A percentile compares a stretch with the other conserved stretches of the same genome.
These are phyloP conservation scores for Saksenaea vasiformis DNA, from an alignment of 371 early-diverging fungal genomes.

Conservation along the genomic window DNA sequence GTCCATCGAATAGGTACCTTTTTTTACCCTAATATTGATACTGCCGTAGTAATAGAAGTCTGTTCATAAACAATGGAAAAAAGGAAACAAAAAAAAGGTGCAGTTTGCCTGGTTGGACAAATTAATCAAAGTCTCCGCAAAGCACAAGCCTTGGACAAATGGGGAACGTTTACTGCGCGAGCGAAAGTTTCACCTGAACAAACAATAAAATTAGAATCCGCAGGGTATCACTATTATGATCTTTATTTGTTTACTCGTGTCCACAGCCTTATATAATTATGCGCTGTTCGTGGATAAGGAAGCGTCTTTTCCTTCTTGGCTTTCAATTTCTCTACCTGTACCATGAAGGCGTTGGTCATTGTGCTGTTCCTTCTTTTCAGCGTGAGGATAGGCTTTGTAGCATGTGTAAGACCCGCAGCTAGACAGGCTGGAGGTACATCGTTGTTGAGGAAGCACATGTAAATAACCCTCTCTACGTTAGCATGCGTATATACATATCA, in stretches of 20 bases:
- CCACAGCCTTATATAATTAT: background rate
- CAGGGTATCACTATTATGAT: background rate
- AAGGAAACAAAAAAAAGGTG: too few relatives aligned
- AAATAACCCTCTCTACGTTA: background rate
- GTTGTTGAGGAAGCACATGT: background rate
- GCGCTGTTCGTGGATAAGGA: background rate
- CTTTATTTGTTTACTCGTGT: background rate
- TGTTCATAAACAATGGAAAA: too few relatives aligned
- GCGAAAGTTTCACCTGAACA: conserved; percentile 4
- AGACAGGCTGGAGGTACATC: background rate
- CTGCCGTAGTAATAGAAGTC: too few relatives aligned
- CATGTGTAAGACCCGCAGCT: background rate
- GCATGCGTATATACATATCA: background rate
- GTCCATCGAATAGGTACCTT: too few relatives aligned
- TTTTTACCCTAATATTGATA: too few relatives aligned
- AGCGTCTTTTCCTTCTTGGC: background rate
- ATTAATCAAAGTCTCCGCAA: background rate
- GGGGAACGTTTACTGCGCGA: background rate
- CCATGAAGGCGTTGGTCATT: background rate
- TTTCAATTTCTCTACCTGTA: background rate
- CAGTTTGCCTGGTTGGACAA: too few relatives aligned
- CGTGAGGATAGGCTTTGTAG: background rate
- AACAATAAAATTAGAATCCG: conserved; percentile 5
- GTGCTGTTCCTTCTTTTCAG: background rate
- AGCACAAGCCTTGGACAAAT: background rate